These are phyloP conservation scores for Phellinidium pouzarii DNA, from an alignment of 1,284 basidiomycete genomes.

Conservation along the genomic window DNA sequence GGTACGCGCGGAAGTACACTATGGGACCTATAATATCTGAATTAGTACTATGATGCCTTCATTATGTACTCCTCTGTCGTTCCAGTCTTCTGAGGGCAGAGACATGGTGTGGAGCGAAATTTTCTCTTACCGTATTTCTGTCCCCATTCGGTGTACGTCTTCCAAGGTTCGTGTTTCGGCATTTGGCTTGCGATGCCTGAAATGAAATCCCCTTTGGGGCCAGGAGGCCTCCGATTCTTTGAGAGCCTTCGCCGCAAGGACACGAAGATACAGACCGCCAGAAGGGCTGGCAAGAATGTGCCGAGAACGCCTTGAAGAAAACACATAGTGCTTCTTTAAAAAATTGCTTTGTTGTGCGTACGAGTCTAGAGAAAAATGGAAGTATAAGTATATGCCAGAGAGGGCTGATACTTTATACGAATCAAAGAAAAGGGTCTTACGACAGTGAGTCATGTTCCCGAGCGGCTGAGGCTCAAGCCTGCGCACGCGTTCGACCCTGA, in stretches of 20 bases:
- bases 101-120: neutral
- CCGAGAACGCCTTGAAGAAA: neutral
- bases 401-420: too few relatives aligned
- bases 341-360: neutral
- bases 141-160: constrained; percentile 33
- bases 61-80: neutral
- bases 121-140: constrained; percentile 25
- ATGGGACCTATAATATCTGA: constrained; percentile 24
- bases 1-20: constrained; percentile 11
- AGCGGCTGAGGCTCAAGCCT: too few relatives aligned
- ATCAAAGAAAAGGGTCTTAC: too few relatives aligned
- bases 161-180: constrained; percentile 31
- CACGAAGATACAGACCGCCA: neutral
- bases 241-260: neutral
- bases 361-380: too few relatives aligned
- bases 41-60: neutral
- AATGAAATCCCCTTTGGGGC: constrained; percentile 28
- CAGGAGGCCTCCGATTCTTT: constrained; percentile 27
- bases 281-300: neutral
- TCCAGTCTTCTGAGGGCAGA: neutral
- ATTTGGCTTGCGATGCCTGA: constrained; percentile 27
- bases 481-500: too few relatives aligned
- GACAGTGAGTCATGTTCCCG: too few relatives aligned
- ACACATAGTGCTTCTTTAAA: neutral
- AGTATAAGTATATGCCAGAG: too few relatives aligned